Evolutionary conservation across 2,329 filamentous ascomycete species (phyloP).

Genomic region (Mollisia scopiformis): DNA sequence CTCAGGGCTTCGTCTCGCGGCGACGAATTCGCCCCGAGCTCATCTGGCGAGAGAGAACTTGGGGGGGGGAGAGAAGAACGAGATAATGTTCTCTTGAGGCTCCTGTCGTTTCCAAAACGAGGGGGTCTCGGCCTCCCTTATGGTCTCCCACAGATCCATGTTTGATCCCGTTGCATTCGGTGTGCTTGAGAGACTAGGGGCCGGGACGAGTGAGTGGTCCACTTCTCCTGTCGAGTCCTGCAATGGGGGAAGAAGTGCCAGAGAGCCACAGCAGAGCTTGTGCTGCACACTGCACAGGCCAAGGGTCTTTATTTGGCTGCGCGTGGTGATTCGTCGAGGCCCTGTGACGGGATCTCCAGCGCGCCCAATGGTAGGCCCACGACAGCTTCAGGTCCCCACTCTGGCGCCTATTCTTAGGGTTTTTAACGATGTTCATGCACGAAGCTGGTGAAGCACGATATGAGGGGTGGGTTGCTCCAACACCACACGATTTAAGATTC

Average conservation of each 20-base stretch:
- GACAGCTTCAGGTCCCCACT: not conserved
- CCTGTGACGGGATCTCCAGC: not conserved
- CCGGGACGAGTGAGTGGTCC: no score
- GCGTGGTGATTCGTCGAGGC: slow-evolving; percentile 18
- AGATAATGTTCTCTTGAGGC: slow-evolving; percentile 4
- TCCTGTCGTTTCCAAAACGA: slow-evolving; percentile 9
- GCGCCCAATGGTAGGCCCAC: not conserved
- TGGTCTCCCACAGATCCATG: slow-evolving; percentile 20
- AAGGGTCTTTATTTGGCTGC: slow-evolving; percentile 30
- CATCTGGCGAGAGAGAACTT: slow-evolving; percentile 24
- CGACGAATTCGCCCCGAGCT: slow-evolving; percentile 27
- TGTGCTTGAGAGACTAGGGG: not conserved
- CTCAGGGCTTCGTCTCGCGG: slow-evolving; percentile 28
- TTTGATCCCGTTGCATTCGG: not conserved
- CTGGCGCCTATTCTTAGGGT: slow-evolving; percentile 9
- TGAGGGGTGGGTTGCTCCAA: not conserved
- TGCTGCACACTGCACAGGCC: slow-evolving; percentile 8
- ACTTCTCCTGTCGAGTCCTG: no score
- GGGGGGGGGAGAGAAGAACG: not conserved
- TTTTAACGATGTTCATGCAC: not conserved
- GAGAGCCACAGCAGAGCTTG: not conserved
- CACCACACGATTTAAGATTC: slow-evolving; percentile 8
- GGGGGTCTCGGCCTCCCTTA: slow-evolving; percentile 27
- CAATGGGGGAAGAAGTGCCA: slow-evolving; percentile 6
- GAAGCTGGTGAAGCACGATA: not conserved